Evolutionary conservation across 2,329 filamentous ascomycete species (phyloP).

Genomic region (Epichloe gansuensis): DNA sequence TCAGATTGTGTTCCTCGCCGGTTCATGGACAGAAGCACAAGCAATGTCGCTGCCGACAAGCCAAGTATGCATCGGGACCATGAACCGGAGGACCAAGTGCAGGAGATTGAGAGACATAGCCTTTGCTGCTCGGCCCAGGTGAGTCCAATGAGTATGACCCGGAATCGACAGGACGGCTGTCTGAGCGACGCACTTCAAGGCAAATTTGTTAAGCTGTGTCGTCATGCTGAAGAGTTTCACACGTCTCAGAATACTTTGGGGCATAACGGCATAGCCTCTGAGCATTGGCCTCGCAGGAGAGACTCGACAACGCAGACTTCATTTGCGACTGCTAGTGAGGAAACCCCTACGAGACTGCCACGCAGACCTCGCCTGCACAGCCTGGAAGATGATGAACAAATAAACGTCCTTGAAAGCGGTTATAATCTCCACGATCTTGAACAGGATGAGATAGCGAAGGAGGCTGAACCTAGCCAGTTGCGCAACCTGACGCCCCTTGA

Average conservation of each 20-base stretch:
- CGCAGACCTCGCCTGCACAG: background rate
- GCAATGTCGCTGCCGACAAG: slow-evolving; percentile 6
- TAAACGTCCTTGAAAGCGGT: background rate
- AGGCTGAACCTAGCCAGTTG: background rate
- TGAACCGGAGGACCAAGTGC: slow-evolving; percentile 1
- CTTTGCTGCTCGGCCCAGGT: slow-evolving; percentile 16
- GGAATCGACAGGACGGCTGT: slow-evolving; percentile 1
- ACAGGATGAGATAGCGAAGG: background rate
- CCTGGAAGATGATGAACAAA: background rate
- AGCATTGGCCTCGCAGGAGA: background rate
- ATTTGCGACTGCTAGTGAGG: background rate
- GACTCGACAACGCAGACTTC: slow-evolving; percentile 5
- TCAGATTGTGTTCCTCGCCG: slow-evolving; percentile 20
- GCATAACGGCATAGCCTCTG: slow-evolving; percentile 15
- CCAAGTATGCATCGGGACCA: slow-evolving; percentile 16
- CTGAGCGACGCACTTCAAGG: slow-evolving; percentile 10
- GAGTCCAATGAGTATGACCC: background rate
- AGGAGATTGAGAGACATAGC: slow-evolving; percentile 15
- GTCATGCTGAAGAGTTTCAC: slow-evolving; percentile 22
- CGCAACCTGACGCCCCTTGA: background rate
- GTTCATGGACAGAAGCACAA: slow-evolving; percentile 7
- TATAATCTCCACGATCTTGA: background rate
- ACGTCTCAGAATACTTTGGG: slow-evolving; percentile 22
- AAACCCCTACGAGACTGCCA: slow-evolving; percentile 1
- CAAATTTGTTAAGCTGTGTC: slow-evolving; percentile 19